Evolutionary conservation across 176 grass and related monocot genomes (phyloP).

Genomic region (Lolium multiflorum): DNA sequence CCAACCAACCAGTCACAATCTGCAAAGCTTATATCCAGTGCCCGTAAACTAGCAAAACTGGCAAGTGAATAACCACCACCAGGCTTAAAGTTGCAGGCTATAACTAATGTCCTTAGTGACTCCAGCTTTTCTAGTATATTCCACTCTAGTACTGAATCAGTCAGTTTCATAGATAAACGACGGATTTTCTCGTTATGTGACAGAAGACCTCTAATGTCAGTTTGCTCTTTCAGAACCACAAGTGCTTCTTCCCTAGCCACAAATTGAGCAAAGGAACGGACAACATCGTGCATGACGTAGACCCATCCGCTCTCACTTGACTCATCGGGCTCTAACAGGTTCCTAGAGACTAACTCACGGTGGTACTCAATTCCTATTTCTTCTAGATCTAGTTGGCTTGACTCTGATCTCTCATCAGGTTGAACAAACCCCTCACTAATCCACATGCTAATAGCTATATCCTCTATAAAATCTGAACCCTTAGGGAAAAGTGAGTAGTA

Average conservation of each 20-base stretch:
- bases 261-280: constrained; percentile 25
- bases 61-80: neutral
- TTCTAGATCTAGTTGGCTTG: neutral
- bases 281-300: constrained; percentile 26
- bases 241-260: constrained; percentile 14
- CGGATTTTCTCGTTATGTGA: neutral
- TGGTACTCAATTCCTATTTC: neutral
- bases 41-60: constrained; percentile 16
- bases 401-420: neutral
- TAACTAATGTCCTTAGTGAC: constrained; percentile 7
- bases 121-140: neutral
- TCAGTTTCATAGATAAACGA: neutral
- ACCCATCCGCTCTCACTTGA: neutral
- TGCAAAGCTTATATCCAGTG: constrained; percentile 3
- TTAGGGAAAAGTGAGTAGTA: constrained; percentile 32
- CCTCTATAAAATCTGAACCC: neutral
- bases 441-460: neutral
- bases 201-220: neutral
- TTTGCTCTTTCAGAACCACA: neutral
- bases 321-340: constrained; percentile 22
- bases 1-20: neutral
- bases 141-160: neutral
- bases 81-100: neutral
- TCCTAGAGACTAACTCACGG: neutral
- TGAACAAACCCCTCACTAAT: constrained; percentile 37